These are phyloP conservation scores for Rhizoctonia solani DNA, from an alignment of 1,284 basidiomycete species.

Conservation along the genomic window DNA sequence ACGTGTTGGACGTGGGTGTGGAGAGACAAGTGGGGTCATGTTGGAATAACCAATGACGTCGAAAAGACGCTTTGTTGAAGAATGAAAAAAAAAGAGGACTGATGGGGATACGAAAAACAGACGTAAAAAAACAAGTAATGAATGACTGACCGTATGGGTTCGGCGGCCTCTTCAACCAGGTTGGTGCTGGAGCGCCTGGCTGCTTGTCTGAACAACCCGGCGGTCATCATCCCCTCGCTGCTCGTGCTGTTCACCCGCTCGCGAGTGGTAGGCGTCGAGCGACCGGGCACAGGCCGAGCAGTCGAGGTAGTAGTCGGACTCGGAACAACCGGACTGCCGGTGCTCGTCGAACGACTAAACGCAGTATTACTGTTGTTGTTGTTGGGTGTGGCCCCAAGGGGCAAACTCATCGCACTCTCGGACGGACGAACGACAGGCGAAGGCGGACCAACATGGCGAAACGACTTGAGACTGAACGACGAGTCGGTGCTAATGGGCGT, in stretches of 20 bases:
- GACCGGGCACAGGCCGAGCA: neutral
- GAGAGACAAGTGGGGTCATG: too few relatives aligned
- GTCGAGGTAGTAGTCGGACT: neutral
- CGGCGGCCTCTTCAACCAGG: constrained; percentile 20
- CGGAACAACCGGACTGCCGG: too few relatives aligned
- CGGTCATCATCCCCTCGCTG: constrained; percentile 20
- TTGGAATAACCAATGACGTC: too few relatives aligned
- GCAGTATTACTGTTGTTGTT: too few relatives aligned
- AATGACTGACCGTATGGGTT: too few relatives aligned
- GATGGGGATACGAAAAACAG: too few relatives aligned
- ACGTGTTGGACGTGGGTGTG: too few relatives aligned
- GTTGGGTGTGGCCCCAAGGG: neutral
- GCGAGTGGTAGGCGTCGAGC: neutral
- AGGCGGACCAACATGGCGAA: constrained; percentile 23
- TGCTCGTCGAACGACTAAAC: too few relatives aligned
- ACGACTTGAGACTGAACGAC: constrained; percentile 28
- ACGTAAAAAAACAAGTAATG: too few relatives aligned
- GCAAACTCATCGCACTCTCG: neutral
- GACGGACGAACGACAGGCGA: neutral
- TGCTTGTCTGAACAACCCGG: constrained; percentile 9
- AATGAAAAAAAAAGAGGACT: too few relatives aligned
- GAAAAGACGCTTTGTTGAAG: too few relatives aligned
- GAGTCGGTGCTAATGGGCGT: constrained; percentile 8
- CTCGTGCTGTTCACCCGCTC: constrained; percentile 21
- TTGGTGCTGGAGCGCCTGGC: constrained; percentile 11